Percentiles rank a stretch among this genome's conserved stretches.
These are phyloP conservation scores for Arctostaphylos glauca DNA, from an alignment of 148 eudicot species.

Conservation along the genomic window DNA sequence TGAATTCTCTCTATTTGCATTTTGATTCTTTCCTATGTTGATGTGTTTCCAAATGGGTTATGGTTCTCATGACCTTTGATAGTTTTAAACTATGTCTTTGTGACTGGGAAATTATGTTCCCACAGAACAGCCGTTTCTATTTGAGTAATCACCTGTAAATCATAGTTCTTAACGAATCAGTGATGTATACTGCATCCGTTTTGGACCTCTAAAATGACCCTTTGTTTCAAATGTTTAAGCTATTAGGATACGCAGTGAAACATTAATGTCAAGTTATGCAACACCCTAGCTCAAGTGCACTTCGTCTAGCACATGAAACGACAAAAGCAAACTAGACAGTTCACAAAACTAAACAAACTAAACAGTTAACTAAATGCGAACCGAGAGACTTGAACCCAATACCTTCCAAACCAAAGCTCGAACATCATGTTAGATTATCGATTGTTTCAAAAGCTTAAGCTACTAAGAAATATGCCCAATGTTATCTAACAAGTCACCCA, in stretches of 20 bases:
- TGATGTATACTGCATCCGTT: not conserved
- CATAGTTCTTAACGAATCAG: not conserved
- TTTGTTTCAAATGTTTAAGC: not conserved
- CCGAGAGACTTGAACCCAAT: not conserved
- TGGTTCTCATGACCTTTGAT: not conserved
- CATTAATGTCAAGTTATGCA: not conserved
- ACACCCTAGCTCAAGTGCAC: not conserved
- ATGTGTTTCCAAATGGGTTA: not conserved
- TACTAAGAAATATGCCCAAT: not conserved
- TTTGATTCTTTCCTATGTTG: not conserved
- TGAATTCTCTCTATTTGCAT: not conserved
- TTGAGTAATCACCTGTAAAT: not conserved
- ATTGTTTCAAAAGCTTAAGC: not conserved
- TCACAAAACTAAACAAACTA: not conserved
- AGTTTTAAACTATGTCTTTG: not conserved
- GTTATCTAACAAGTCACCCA: not conserved
- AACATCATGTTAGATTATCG: not conserved
- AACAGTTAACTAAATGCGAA: not conserved
- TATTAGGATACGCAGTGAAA: not conserved
- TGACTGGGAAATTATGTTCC: not conserved
- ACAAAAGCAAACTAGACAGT: slow-evolving; percentile 1
- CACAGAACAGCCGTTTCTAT: not conserved
- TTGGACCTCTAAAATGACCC: not conserved
- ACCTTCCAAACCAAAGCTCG: not conserved
- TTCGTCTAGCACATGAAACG: not conserved